Conservation (phyloP, 441 rosid genomes). For the Raphanus hybrid region DNA sequence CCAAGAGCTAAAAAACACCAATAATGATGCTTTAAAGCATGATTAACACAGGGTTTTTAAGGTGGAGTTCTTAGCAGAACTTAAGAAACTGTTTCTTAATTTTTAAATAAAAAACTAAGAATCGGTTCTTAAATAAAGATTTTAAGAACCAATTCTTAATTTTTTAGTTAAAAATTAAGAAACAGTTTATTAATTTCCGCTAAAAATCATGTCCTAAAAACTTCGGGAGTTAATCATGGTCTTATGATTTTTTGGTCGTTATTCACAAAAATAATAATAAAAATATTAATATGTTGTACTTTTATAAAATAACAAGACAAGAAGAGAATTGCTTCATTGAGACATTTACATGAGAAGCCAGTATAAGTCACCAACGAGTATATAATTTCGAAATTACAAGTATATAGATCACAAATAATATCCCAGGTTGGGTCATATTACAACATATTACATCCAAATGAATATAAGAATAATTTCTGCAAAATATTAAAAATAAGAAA, state of each 20-base stretch:
- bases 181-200: too few species aligned
- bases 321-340: background rate
- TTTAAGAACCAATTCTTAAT: too few species aligned
- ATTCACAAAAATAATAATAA: background rate
- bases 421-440: conserved; percentile 26
- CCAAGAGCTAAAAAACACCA: too few species aligned
- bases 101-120: too few species aligned
- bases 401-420: conserved; percentile 32
- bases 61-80: too few species aligned
- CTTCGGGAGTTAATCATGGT: too few species aligned
- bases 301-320: background rate
- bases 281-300: background rate
- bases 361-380: conserved; percentile 21
- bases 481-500: conserved; percentile 8
- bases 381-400: conserved; percentile 38
- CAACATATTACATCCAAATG: conserved; percentile 27
- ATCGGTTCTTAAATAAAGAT: too few species aligned
- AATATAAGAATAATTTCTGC: conserved; percentile 18
- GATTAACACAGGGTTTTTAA: too few species aligned
- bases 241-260: background rate
- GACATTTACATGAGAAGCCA: conserved; percentile 5
- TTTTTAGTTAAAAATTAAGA: too few species aligned
- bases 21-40: too few species aligned
- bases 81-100: too few species aligned
- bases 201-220: too few species aligned